Evolutionary conservation across 2,329 filamentous ascomycete species (phyloP).

Genomic region (Zalaria sp.): DNA sequence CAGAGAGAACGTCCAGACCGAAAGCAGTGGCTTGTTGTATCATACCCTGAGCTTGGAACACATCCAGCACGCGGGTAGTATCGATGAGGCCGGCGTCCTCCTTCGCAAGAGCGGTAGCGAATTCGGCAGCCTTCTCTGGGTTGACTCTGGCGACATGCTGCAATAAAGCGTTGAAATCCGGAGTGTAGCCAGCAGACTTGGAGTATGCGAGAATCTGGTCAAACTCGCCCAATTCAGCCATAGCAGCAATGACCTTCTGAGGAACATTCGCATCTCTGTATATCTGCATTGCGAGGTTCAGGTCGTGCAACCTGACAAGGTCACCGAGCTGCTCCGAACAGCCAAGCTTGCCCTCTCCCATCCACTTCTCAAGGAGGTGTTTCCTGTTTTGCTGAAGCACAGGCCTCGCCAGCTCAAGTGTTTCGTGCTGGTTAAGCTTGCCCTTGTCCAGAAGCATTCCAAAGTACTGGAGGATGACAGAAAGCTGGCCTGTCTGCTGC

Average conservation of each 20-base stretch:
- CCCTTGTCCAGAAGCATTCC: conserved; percentile 96
- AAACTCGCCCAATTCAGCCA: conserved; percentile 92
- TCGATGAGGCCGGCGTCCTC: conserved; percentile 81
- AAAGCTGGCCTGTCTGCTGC: conserved; percentile 71
- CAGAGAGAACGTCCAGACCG: conserved; percentile 85
- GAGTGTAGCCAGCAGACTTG: conserved; percentile 70
- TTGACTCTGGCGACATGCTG: conserved; percentile 87
- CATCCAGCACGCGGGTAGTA: conserved; percentile 86
- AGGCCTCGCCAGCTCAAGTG: conserved; percentile 80
- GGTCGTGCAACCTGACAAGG: conserved; percentile 76
- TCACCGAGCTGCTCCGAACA: conserved; percentile 95
- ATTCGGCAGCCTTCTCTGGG: conserved; percentile 87
- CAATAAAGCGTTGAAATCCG: conserved; percentile 86
- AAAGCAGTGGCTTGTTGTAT: conserved; percentile 97
- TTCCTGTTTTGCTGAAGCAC: conserved; percentile 90
- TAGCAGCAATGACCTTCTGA: conserved; percentile 87
- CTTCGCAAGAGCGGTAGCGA: conserved; percentile 83
- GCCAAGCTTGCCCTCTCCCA: conserved; percentile 89
- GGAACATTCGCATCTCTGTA: conserved; percentile 84
- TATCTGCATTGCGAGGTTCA: conserved; percentile 73
- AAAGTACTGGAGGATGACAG: conserved; percentile 92
- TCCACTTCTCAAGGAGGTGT: conserved; percentile 94
- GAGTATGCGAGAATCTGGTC: conserved; percentile 93
- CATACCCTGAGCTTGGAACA: conserved; percentile 97
- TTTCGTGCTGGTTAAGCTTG: conserved; percentile 81